Evolutionary conservation across 108 stramenopile species (phyloP).

Genomic region (Bacterosira constricta): DNA sequence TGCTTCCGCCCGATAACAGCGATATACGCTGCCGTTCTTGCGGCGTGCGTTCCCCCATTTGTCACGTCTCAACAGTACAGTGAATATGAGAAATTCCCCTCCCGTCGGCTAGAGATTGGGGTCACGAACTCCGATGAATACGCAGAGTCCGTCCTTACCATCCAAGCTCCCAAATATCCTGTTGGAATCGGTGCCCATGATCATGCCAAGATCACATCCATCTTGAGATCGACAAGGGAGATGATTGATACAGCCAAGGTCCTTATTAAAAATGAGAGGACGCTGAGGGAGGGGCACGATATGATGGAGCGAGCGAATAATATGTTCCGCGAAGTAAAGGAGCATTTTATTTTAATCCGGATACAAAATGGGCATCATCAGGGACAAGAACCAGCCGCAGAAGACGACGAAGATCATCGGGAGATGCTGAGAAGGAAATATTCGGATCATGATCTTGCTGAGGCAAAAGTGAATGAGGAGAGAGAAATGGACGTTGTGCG

Average conservation of each 20-base stretch:
- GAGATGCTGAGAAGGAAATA: slow-evolving; percentile 3
- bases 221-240: slow-evolving; percentile 12
- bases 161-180: neutral
- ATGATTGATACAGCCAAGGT: slow-evolving; percentile 18
- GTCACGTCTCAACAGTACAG: neutral
- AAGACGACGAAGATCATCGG: neutral
- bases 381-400: neutral
- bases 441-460: slow-evolving; percentile 5
- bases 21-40: neutral
- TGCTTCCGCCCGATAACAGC: neutral
- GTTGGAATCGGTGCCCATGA: slow-evolving; percentile 4
- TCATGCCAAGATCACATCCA: slow-evolving; percentile 21
- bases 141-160: slow-evolving; percentile 1
- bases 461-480: slow-evolving; percentile 19
- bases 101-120: slow-evolving; percentile 17
- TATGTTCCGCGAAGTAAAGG: slow-evolving; percentile 29
- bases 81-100: neutral
- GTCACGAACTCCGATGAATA: slow-evolving; percentile 19
- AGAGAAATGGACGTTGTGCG: slow-evolving; percentile 24
- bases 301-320: slow-evolving; percentile 23
- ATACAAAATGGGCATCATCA: neutral
- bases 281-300: slow-evolving; percentile 3
- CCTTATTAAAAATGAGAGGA: neutral
- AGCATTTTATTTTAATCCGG: neutral
- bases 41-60: neutral